Evolutionary conservation across 148 eudicot species (phyloP).

Genomic region (Chenopodium suecicum): DNA sequence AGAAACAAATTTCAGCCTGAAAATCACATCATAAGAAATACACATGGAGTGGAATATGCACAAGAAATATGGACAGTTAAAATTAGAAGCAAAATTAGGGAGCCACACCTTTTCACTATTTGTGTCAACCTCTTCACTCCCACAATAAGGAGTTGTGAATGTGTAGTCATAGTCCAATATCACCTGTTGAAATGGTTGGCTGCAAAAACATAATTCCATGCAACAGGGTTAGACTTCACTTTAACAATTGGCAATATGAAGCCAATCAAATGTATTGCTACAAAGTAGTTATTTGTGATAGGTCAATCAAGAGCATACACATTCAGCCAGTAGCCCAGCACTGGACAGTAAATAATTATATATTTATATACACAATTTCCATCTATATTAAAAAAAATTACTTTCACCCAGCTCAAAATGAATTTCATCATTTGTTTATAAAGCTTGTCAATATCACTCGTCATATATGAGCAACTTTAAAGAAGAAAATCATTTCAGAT

Average conservation of each 20-base stretch:
- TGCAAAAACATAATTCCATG: conserved; percentile 30
- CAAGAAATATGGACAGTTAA: background rate
- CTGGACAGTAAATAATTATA: background rate
- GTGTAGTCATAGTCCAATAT: conserved; percentile 95
- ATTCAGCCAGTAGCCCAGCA: no score
- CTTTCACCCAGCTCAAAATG: background rate
- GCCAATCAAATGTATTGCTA: background rate
- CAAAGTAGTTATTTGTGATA: background rate
- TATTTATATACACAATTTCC: background rate
- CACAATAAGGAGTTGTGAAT: conserved; percentile 93
- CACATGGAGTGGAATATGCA: background rate
- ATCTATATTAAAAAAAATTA: background rate
- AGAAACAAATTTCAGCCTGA: background rate
- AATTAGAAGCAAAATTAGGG: background rate
- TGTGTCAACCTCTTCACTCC: conserved; percentile 66
- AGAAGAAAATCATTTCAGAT: background rate
- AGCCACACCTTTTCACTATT: conserved; percentile 48
- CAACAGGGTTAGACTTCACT: conserved; percentile 11
- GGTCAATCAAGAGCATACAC: background rate
- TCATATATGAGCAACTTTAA: background rate
- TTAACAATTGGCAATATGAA: background rate
- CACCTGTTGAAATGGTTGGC: conserved; percentile 79
- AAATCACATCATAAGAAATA: background rate
- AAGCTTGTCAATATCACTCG: background rate
- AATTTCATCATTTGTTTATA: background rate